Base-by-base conservation (phyloP, 129 eudicot species). In the Artemisia argyi region DNA sequence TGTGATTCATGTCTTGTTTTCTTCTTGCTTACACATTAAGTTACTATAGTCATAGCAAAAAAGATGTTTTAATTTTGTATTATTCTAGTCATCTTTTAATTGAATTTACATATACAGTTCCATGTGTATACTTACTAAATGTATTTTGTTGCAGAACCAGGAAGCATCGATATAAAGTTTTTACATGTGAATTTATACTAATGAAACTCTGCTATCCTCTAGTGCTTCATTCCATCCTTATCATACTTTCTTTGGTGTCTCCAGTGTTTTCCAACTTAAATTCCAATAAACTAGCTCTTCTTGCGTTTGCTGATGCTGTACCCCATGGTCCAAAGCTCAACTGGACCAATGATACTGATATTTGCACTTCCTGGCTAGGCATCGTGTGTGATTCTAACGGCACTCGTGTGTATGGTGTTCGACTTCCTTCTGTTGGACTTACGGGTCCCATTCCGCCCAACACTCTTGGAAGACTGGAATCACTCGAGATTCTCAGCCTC, bases 401-500 rank as follows among this genome's bases (percentile, higher is more conserved):
- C 35, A 54, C 67, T 10, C 74, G 54, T 73, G 93, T 90, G 56
- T 14, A 58, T 49, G 39, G 52, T 52, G 73, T 90, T 51, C 86
- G 93, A 28, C 92, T 90, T 72, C 96, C 93, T 16, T 85, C 80
- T 4, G 72, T 85, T 76, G 96, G 96, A 28, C 92, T 89, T 24
- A 49, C 48, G 1, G 96, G 96, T 46, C 75, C 86, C 35, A 84
- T 89, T 46, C 96, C 96, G 35, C 10, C 79, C 19, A 76, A 81
- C 78, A 89, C 92, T 9, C 75, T 89, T 47, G 92, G 90, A 71
- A 84, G 79, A 61, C 77, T 89, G 68, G 48, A 78, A 56, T 46
- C 68, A 46, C 53, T 89, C n/a, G 72, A 68, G 30, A 75, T 81
- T 68, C 86, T 89, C 58, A 89, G 96, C 81, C 93, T 89, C 66